Conservation (phyloP, 768 basidiomycete genomes). For the Cyathus striatus region DNA sequence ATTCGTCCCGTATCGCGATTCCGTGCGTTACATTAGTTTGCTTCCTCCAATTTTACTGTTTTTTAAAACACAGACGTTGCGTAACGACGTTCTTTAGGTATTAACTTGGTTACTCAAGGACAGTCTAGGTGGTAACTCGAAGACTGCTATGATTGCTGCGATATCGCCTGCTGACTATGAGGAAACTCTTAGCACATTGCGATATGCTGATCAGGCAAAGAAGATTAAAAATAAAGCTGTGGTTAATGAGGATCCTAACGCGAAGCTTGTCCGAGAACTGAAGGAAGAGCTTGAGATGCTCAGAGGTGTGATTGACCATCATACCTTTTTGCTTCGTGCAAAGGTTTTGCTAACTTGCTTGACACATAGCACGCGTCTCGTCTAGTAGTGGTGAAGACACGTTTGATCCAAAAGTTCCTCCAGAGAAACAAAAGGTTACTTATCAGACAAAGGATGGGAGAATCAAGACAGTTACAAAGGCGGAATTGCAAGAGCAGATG, state of each 20-base stretch:
- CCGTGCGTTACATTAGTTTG: too few relatives aligned
- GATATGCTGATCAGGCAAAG: constrained; percentile 98
- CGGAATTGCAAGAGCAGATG: constrained; percentile 96
- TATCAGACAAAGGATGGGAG: constrained; percentile 91
- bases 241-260: constrained; percentile 99
- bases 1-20: constrained; percentile 96
- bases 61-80: too few relatives aligned
- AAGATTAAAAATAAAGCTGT: constrained; percentile 99
- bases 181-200: constrained; percentile 92
- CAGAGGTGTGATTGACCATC: constrained; percentile 52
- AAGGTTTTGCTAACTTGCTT: not conserved
- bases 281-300: constrained; percentile 97
- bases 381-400: constrained; percentile 63
- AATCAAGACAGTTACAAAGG: constrained; percentile 94
- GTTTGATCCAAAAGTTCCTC: constrained; percentile 85
- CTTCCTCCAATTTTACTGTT: constrained; percentile 6
- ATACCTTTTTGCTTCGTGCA: constrained; percentile 6
- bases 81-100: constrained; percentile 50
- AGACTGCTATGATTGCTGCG: constrained; percentile 99
- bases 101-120: constrained; percentile 98
- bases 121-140: constrained; percentile 93
- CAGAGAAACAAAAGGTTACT: constrained; percentile 92
- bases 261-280: constrained; percentile 96
- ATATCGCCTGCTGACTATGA: constrained; percentile 99
- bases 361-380: constrained; percentile 66